Evolutionary conservation across 1,139 yeast genomes (phyloP).

Genomic region (Hansenula sp.): DNA sequence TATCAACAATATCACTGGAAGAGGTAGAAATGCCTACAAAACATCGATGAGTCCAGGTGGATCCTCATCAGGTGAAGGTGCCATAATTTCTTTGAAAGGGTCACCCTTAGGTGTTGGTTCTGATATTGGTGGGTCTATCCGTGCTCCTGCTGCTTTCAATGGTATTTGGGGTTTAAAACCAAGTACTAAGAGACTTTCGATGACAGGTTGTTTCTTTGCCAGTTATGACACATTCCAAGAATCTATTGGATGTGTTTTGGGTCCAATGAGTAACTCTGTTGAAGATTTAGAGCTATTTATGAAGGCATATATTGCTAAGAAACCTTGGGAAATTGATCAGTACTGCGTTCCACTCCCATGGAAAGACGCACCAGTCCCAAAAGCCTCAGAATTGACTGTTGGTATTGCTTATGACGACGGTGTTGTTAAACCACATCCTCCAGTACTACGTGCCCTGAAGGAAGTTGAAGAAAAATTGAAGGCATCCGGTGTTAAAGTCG

Average conservation of each 20-base stretch:
- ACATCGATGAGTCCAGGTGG: constrained; percentile 59
- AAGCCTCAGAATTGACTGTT: constrained; percentile 36
- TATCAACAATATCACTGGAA: constrained; percentile 44
- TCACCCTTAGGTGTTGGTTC: constrained; percentile 68
- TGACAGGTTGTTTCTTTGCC: constrained; percentile 46
- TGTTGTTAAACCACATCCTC: constrained; percentile 52
- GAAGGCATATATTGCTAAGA: constrained; percentile 50
- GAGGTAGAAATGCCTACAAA: constrained; percentile 52
- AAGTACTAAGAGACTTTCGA: constrained; percentile 56
- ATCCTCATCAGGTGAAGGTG: constrained; percentile 78
- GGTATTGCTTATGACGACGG: constrained; percentile 45
- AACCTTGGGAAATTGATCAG: constrained; percentile 58
- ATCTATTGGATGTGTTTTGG: constrained; percentile 46
- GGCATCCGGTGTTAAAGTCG: constrained; percentile 40
- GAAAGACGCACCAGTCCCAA: constrained; percentile 46
- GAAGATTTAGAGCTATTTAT: constrained; percentile 66
- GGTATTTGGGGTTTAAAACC: constrained; percentile 71
- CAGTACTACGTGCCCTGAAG: constrained; percentile 45
- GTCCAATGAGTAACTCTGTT: constrained; percentile 57
- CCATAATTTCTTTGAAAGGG: constrained; percentile 61
- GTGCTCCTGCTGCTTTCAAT: constrained; percentile 72
- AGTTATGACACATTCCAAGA: constrained; percentile 33
- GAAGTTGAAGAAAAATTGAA: constrained; percentile 35
- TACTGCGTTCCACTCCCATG: constrained; percentile 50
- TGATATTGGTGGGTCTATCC: constrained; percentile 77